Percentiles rank a stretch among this genome's conserved stretches.
These are phyloP conservation scores for Nepenthes mirabilis DNA, from an alignment of 148 eudicot species.

Conservation along the genomic window DNA sequence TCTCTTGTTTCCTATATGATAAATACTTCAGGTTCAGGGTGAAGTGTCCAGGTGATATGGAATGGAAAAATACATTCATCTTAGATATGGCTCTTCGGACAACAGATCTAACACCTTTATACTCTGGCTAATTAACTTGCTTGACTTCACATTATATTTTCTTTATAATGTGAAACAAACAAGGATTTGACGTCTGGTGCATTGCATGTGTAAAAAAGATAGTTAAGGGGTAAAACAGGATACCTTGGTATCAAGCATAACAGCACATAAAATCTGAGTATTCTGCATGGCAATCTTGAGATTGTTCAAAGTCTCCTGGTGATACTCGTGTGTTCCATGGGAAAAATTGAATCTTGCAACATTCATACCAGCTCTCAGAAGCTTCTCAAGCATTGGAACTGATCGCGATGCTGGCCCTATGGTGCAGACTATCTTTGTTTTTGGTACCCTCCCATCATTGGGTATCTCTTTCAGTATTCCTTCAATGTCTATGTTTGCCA, in stretches of 20 bases:
- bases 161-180: too few relatives aligned
- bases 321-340: slow-evolving; percentile 55
- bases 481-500: slow-evolving; percentile 72
- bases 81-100: not conserved
- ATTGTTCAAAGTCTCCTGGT: slow-evolving; percentile 53
- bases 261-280: slow-evolving; percentile 56
- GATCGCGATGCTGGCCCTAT: slow-evolving; percentile 53
- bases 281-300: slow-evolving; percentile 52
- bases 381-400: slow-evolving; percentile 51
- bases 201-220: not conserved
- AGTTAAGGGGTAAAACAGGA: not conserved
- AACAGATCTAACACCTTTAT: not conserved
- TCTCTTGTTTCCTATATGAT: too few relatives aligned
- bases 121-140: too few relatives aligned
- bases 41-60: too few relatives aligned
- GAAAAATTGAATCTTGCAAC: slow-evolving; percentile 66
- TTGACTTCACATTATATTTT: too few relatives aligned
- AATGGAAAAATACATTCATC: too few relatives aligned
- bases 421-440: slow-evolving; percentile 65
- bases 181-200: too few relatives aligned
- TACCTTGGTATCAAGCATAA: slow-evolving; percentile 74
- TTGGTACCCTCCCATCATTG: slow-evolving; percentile 43
- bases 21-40: too few relatives aligned
- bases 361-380: slow-evolving; percentile 54
- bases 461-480: slow-evolving; percentile 59